These are phyloP conservation scores for Arthrobotrys entomopaga DNA, from an alignment of 2,329 filamentous ascomycete genomes.

Conservation along the genomic window DNA sequence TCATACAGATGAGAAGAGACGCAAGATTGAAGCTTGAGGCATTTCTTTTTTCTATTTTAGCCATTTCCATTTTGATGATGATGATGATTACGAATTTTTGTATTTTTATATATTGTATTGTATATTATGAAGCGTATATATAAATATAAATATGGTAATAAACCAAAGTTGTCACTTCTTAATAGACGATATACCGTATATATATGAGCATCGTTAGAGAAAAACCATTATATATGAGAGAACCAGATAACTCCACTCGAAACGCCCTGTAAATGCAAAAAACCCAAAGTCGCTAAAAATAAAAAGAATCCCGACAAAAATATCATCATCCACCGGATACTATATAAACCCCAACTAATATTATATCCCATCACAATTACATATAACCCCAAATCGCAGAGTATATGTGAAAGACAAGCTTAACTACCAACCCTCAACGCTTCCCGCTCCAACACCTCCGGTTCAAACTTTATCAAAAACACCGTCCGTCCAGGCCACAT, in stretches of 20 bases:
- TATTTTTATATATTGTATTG: too few species aligned
- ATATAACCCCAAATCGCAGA: too few species aligned
- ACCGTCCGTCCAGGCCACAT: conserved; percentile 98
- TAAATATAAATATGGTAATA: not conserved
- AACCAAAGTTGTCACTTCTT: too few species aligned
- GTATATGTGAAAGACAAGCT: too few species aligned
- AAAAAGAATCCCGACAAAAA: conserved; percentile 22
- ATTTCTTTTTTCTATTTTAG: not conserved
- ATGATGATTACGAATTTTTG: conserved; percentile 25
- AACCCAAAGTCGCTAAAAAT: conserved; percentile 35
- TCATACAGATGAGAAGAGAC: conserved; percentile 49
- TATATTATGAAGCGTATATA: conserved; percentile 12
- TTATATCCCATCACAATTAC: conserved; percentile 7
- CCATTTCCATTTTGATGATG: not conserved
- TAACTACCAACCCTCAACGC: conserved; percentile 74
- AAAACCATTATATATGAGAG: conserved; percentile 1
- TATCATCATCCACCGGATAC: not conserved
- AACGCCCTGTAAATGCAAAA: conserved; percentile 52
- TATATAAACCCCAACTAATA: not conserved
- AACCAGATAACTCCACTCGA: conserved; percentile 24
- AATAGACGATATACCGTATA: conserved; percentile 15
- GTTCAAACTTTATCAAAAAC: conserved; percentile 90
- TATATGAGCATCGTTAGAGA: not conserved
- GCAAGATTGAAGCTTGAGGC: conserved; percentile 48
- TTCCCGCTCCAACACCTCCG: conserved; percentile 92